These are phyloP conservation scores for Trypanosoma platydactyli DNA, from an alignment of 208 protist genomes.

Conservation along the genomic window DNA sequence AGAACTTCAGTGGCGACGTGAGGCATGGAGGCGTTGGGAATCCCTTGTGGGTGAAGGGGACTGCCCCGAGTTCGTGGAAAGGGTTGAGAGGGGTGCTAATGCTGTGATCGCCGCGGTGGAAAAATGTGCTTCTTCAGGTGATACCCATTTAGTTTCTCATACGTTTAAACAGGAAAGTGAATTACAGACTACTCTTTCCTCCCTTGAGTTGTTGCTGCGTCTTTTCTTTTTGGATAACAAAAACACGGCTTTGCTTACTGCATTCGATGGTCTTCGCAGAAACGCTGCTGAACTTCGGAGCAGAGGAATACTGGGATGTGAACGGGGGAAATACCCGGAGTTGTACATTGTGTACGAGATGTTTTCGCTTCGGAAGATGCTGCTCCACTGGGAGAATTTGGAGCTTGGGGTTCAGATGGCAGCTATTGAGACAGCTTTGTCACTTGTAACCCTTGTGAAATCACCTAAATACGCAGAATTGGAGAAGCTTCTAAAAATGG, in stretches of 20 bases:
- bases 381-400: slow-evolving; percentile 41
- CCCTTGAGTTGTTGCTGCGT: slow-evolving; percentile 48
- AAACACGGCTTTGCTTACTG: slow-evolving; percentile 24
- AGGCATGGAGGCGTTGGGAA: slow-evolving; percentile 29
- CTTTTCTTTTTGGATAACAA: slow-evolving; percentile 37
- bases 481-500: background rate
- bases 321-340: slow-evolving; percentile 36
- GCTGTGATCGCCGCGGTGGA: slow-evolving; percentile 7
- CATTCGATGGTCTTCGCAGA: slow-evolving; percentile 36
- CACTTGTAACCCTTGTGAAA: slow-evolving; percentile 13
- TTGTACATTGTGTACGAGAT: slow-evolving; percentile 62
- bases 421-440: slow-evolving; percentile 15
- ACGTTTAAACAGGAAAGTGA: slow-evolving; percentile 15
- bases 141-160: slow-evolving; percentile 7
- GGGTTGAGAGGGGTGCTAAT: slow-evolving; percentile 2
- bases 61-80: background rate
- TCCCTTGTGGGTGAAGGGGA: background rate
- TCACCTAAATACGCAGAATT: slow-evolving; percentile 25
- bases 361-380: slow-evolving; percentile 51
- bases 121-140: background rate
- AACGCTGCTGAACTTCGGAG: slow-evolving; percentile 36
- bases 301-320: slow-evolving; percentile 30
- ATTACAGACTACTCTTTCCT: slow-evolving; percentile 36
- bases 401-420: slow-evolving; percentile 6
- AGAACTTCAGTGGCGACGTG: slow-evolving; percentile 43